Evolutionary conservation across 768 basidiomycete genomes (phyloP).

Genomic region (Candolleomyces aberdarensis): DNA sequence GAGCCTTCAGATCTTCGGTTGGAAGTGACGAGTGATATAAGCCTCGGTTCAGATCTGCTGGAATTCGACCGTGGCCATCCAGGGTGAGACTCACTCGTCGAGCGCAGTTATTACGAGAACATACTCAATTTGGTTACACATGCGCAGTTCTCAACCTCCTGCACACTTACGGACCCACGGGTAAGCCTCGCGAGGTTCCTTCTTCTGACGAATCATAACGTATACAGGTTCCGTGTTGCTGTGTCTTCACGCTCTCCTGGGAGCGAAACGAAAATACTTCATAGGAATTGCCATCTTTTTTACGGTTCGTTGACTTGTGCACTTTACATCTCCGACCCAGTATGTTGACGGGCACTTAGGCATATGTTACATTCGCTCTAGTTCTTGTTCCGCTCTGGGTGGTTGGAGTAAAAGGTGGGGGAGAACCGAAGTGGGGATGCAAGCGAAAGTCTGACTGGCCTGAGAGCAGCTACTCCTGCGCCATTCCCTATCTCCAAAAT

Average conservation of each 20-base stretch:
- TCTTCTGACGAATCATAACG: no score
- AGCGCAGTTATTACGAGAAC: background rate
- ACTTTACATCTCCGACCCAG: background rate
- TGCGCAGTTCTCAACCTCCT: background rate
- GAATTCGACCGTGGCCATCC: background rate
- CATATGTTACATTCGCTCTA: background rate
- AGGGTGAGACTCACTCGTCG: background rate
- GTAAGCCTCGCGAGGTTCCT: background rate
- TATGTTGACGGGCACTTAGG: background rate
- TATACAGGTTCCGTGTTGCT: background rate
- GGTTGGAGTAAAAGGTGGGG: no score
- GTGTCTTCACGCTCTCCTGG: background rate
- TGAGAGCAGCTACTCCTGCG: background rate
- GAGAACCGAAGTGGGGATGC: no score
- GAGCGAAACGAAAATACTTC: background rate
- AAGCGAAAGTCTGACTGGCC: no score
- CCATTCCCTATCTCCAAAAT: background rate
- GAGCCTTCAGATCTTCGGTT: no score
- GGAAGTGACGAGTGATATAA: no score
- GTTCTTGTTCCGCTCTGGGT: no score
- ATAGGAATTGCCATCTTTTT: background rate
- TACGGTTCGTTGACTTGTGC: background rate
- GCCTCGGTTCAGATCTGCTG: background rate
- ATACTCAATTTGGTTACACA: no score
- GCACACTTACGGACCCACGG: background rate